phyloP scores from a whole-genome alignment of 2,329 filamentous ascomycete species.

The Talaromyces sp. region DNA sequence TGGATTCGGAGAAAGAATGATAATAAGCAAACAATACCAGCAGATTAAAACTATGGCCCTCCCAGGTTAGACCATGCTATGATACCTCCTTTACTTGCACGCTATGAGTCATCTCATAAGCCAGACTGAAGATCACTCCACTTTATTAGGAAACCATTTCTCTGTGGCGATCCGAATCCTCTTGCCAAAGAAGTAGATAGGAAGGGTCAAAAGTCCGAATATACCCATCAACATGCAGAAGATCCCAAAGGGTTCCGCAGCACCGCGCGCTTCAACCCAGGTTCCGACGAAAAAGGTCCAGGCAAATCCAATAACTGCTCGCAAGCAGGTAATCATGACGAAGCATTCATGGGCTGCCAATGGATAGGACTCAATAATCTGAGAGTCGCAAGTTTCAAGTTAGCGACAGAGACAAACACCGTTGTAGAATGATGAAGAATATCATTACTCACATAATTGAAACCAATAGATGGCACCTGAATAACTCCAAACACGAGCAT shows the following conservation, averaged over 20 bases:
- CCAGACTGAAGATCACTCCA: background rate
- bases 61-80: background rate
- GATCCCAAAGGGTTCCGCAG: constrained; percentile 51
- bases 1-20: background rate
- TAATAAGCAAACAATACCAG: background rate
- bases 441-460: background rate
- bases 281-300: constrained; percentile 55
- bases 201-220: constrained; percentile 37
- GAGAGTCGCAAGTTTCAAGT: background rate
- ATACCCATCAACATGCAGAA: constrained; percentile 53
- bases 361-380: constrained; percentile 53
- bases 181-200: background rate
- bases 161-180: background rate
- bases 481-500: background rate
- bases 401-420: background rate
- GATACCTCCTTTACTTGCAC: background rate
- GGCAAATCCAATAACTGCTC: constrained; percentile 51
- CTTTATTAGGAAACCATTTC: background rate
- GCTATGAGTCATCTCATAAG: background rate
- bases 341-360: constrained; percentile 52
- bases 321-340: constrained; percentile 50
- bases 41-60: too few species aligned
- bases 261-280: constrained; percentile 46
- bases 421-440: background rate
- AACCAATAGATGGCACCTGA: background rate